phyloP scores from a whole-genome alignment of 495 filamentous ascomycete species.

The Thozetella sp. region DNA sequence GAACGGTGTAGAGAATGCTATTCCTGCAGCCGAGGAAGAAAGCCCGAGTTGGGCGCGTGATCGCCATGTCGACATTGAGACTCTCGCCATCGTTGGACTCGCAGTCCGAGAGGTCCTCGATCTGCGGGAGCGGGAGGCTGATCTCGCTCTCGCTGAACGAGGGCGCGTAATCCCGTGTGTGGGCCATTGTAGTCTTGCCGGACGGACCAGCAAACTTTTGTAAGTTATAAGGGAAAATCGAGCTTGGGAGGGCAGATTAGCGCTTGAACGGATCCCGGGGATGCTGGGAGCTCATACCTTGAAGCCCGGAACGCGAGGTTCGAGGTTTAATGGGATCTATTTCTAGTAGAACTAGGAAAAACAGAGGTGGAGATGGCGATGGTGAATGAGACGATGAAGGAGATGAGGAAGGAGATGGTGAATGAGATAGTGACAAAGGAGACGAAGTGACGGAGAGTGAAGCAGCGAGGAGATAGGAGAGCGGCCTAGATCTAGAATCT shows the following conservation, averaged over 20 bases:
- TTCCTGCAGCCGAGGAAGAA: constrained; percentile 15
- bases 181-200: background rate
- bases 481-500: background rate
- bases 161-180: background rate
- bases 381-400: no score
- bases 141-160: background rate
- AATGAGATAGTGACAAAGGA: background rate
- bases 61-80: constrained; percentile 9
- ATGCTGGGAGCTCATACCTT: no score
- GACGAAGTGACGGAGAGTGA: background rate
- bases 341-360: no score
- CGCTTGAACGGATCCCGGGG: no score
- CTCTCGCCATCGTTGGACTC: constrained; percentile 11
- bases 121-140: constrained; percentile 7
- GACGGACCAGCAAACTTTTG: no score
- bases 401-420: background rate
- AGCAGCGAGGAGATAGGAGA: background rate
- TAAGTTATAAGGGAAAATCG: no score
- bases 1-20: constrained; percentile 3
- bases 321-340: no score
- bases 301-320: no score
- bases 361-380: no score
- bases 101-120: constrained; percentile 15
- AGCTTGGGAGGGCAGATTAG: no score
- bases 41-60: constrained; percentile 13